Evolutionary conservation across 2,329 filamentous ascomycete species (phyloP).

Genomic region (Coniochaeta sp.): DNA sequence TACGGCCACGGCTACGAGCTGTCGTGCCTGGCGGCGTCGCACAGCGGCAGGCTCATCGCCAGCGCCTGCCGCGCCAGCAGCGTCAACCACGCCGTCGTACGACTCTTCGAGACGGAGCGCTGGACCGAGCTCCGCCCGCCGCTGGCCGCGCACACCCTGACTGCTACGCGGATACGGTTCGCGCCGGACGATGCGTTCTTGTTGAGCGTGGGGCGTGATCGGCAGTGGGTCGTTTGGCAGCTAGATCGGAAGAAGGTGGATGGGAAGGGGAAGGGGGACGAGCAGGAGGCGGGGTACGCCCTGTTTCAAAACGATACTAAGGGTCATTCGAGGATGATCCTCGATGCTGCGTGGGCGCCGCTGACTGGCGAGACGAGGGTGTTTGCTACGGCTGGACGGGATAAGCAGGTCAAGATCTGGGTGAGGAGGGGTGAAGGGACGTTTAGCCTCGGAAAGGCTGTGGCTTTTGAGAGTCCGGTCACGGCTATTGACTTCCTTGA

Average conservation of each 20-base stretch:
- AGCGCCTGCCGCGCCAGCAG: constrained; percentile 92
- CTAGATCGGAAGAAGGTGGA: constrained; percentile 18
- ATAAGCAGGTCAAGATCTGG: constrained; percentile 80
- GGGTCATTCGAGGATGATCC: constrained; percentile 86
- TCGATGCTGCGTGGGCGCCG: constrained; percentile 80
- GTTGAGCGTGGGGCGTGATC: constrained; percentile 83
- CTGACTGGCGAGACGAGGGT: constrained; percentile 28
- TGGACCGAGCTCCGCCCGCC: constrained; percentile 87
- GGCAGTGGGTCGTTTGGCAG: constrained; percentile 79
- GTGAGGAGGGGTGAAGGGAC: constrained; percentile 20
- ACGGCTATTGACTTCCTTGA: constrained; percentile 64
- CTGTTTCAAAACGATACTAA: constrained; percentile 65
- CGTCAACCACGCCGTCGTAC: constrained; percentile 87
- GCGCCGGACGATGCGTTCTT: constrained; percentile 65
- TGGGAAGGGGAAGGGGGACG: constrained; percentile 16
- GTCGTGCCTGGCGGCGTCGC: constrained; percentile 72
- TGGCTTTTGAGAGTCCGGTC: constrained; percentile 52
- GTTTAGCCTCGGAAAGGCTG: constrained; percentile 45
- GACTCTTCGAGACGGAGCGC: constrained; percentile 75
- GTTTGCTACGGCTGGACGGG: constrained; percentile 85
- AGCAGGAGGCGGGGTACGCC: constrained; percentile 37
- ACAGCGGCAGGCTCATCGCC: constrained; percentile 69
- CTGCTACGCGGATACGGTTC: constrained; percentile 76
- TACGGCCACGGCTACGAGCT: constrained; percentile 98
- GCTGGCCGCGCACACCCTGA: constrained; percentile 78